Conservation (phyloP, 257 asterid genomes). For the Penstemon davidsonii region DNA sequence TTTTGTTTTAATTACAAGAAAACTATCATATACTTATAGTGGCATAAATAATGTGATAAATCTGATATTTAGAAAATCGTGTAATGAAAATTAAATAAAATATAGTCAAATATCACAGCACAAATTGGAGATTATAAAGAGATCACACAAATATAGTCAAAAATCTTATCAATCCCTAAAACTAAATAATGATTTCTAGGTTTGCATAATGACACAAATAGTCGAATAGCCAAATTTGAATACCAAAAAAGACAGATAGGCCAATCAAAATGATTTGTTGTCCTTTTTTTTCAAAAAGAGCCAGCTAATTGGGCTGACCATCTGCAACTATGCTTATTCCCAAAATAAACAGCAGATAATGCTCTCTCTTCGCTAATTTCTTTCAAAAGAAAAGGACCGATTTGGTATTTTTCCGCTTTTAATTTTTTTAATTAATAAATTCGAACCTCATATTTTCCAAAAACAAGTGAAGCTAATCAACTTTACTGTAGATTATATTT, state of each 20-base stretch:
- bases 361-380: neutral
- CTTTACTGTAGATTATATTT: no score
- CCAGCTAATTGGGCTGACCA: conserved; percentile 27
- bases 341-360: neutral
- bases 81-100: neutral
- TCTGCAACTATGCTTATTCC: conserved; percentile 1
- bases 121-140: no score
- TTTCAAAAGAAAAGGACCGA: conserved; percentile 3
- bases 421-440: conserved; percentile 5
- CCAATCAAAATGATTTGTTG: conserved; percentile 12
- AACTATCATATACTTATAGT: no score
- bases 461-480: neutral
- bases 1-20: no score
- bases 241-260: conserved; percentile 25
- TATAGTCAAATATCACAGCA: no score
- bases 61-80: neutral
- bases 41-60: no score
- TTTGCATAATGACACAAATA: conserved; percentile 20
- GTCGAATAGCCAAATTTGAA: conserved; percentile 32
- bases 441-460: conserved; percentile 20
- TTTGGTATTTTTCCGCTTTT: neutral
- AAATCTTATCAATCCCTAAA: neutral
- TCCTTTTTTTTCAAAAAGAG: conserved; percentile 13
- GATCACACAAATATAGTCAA: no score
- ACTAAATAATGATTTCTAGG: conserved; percentile 1